phyloP scores from a whole-genome alignment of 2,329 filamentous ascomycete genomes.

The Xylariales sp. region DNA sequence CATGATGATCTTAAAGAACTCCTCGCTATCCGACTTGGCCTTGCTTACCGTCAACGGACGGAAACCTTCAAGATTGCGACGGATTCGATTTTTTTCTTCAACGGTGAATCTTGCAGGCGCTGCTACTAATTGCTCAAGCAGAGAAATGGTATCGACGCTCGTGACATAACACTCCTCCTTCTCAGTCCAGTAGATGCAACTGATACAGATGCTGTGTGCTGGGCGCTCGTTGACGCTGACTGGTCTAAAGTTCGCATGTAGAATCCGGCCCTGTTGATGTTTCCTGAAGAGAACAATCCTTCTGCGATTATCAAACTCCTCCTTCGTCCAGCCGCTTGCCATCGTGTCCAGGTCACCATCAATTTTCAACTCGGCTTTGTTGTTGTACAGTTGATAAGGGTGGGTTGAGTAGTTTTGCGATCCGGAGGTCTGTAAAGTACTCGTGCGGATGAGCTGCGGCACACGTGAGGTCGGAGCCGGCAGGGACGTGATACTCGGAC shows the following conservation, averaged over 20 bases:
- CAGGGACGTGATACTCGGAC: constrained; percentile 44
- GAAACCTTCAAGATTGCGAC: constrained; percentile 92
- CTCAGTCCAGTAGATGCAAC: constrained; percentile 96
- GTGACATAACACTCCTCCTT: constrained; percentile 89
- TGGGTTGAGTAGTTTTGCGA: constrained; percentile 53
- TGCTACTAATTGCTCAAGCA: constrained; percentile 87
- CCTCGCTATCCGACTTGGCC: constrained; percentile 83
- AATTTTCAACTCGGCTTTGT: constrained; percentile 81
- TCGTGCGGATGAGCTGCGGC: constrained; percentile 52
- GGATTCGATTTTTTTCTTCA: constrained; percentile 97
- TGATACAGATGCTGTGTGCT: constrained; percentile 86
- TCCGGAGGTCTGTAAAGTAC: constrained; percentile 40
- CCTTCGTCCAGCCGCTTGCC: constrained; percentile 75
- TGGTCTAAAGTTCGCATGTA: constrained; percentile 74
- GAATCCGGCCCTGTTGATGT: constrained; percentile 73
- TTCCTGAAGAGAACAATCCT: constrained; percentile 87
- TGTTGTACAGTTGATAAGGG: constrained; percentile 74
- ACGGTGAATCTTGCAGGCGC: constrained; percentile 76
- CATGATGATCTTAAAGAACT: constrained; percentile 99
- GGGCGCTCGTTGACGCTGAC: constrained; percentile 75
- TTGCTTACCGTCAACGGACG: constrained; percentile 91
- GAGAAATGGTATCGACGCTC: constrained; percentile 91
- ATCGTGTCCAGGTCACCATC: constrained; percentile 80
- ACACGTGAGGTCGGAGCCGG: constrained; percentile 40
- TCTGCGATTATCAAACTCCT: constrained; percentile 74